Evolutionary conservation across 768 basidiomycete genomes (phyloP).

Genomic region (Polyporus arcularius): DNA sequence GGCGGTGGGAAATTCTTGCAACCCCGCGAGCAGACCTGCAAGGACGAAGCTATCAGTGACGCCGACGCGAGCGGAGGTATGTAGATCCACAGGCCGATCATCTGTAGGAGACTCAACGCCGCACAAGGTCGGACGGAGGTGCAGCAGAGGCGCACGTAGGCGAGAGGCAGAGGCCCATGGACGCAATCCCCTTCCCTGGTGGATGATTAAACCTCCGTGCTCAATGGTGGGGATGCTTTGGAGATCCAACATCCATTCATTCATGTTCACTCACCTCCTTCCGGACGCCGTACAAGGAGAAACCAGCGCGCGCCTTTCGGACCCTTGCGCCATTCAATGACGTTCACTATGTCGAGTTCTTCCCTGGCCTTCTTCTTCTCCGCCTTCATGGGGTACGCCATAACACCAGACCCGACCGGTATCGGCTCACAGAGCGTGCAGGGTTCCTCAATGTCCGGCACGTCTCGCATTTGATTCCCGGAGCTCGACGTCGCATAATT

Average conservation of each 20-base stretch:
- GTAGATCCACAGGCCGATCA: not conserved
- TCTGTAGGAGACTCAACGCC: not conserved
- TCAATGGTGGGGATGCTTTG: not conserved
- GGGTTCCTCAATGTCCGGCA: constrained; percentile 74
- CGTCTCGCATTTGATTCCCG: constrained; percentile 1
- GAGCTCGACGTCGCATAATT: constrained; percentile 12
- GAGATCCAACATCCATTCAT: not conserved
- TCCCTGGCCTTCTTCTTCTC: constrained; percentile 81
- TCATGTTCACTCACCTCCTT: constrained; percentile 60
- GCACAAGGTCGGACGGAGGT: not conserved
- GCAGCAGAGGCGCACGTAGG: constrained; percentile 5
- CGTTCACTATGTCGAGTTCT: constrained; percentile 82
- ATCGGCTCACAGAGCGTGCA: constrained; percentile 71
- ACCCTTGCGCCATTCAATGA: constrained; percentile 72
- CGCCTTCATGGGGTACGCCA: constrained; percentile 84
- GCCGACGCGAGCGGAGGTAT: not conserved
- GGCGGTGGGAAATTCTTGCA: constrained; percentile 83
- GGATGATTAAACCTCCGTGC: not conserved
- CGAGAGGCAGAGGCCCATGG: not conserved
- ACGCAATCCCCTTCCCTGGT: not conserved
- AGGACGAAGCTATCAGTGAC: constrained; percentile 10
- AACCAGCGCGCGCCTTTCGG: constrained; percentile 57
- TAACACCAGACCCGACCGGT: constrained; percentile 48
- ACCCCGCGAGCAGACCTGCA: constrained; percentile 84
- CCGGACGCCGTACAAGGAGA: constrained; percentile 78